A percentile compares a stretch with the other conserved stretches of the same genome.
phyloP scores from a whole-genome alignment of 2,329 filamentous ascomycete species.

The Aureobasidium mangrovei region DNA sequence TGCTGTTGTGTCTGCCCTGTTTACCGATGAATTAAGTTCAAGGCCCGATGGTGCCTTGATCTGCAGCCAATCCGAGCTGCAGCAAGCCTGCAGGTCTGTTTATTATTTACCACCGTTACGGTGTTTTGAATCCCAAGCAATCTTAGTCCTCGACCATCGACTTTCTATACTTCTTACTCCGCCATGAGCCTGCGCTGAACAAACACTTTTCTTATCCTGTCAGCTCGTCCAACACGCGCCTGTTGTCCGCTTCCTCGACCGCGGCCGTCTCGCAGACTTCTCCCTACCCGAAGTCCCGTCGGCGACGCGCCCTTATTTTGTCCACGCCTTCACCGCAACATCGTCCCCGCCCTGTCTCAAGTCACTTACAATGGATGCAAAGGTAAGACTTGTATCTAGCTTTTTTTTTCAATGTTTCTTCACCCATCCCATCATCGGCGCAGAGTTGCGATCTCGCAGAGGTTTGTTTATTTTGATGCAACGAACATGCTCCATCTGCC shows the following conservation, averaged over 20 bases:
- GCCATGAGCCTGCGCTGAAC: slow-evolving; percentile 12
- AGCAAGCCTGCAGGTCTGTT: not conserved
- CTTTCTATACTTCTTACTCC: slow-evolving; percentile 6
- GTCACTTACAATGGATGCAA: slow-evolving; percentile 34
- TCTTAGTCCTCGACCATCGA: slow-evolving; percentile 11
- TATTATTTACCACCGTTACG: slow-evolving; percentile 7
- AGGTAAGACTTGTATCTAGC: slow-evolving; percentile 27
- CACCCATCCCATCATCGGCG: not conserved
- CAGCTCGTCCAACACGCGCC: slow-evolving; percentile 1
- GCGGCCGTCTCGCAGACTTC: slow-evolving; percentile 9
- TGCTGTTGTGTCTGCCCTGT: not conserved
- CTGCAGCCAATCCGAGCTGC: no score
- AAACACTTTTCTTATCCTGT: not conserved
- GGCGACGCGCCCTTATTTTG: slow-evolving; percentile 5
- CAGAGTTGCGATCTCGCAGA: not conserved
- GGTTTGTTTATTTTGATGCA: slow-evolving; percentile 10
- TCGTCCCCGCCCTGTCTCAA: slow-evolving; percentile 1
- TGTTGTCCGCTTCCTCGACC: not conserved
- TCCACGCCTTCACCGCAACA: slow-evolving; percentile 8
- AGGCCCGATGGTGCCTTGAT: no score
- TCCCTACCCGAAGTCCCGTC: not conserved
- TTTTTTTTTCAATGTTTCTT: not conserved
- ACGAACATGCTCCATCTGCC: not conserved
- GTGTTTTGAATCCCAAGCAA: slow-evolving; percentile 12
- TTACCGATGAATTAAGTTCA: not conserved